Conservation (phyloP, 345 rosid species). For the Sonneratia alba region DNA sequence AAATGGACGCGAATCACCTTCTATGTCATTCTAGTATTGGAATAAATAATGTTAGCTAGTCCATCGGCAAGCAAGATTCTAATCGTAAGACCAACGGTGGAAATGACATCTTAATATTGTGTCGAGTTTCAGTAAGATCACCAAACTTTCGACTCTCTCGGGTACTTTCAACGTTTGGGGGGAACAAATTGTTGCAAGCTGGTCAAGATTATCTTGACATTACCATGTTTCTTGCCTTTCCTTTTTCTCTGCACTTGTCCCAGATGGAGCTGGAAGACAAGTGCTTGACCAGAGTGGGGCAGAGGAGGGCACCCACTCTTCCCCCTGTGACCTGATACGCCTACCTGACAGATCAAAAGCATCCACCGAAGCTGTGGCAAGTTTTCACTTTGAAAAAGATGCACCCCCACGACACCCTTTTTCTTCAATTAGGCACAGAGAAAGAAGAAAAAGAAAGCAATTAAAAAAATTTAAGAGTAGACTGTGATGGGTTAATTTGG, state of each 20-base stretch:
- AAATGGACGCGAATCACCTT: not conserved
- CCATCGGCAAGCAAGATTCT: too few relatives aligned
- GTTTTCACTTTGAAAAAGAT: not conserved
- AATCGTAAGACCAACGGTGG: too few relatives aligned
- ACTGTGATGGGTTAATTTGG: not conserved
- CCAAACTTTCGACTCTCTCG: too few relatives aligned
- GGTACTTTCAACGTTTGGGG: too few relatives aligned
- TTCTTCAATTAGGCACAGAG: conserved; percentile 3
- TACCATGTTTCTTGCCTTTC: too few relatives aligned
- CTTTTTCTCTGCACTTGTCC: too few relatives aligned
- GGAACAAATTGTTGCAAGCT: too few relatives aligned
- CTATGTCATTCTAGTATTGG: not conserved
- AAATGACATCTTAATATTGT: too few relatives aligned
- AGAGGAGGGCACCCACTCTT: too few relatives aligned
- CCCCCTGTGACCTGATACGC: not conserved
- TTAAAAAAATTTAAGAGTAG: not conserved
- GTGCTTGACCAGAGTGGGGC: not conserved
- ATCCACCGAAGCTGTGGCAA: not conserved
- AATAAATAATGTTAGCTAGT: too few relatives aligned
- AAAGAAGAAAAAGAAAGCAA: not conserved
- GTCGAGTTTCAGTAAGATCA: too few relatives aligned
- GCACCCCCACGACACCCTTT: not conserved
- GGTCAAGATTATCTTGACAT: too few relatives aligned
- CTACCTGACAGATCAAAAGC: not conserved
- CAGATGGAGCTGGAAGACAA: not conserved